Evolutionary conservation across 108 stramenopile genomes (phyloP).

Genomic region (Nitzschia sp.): DNA sequence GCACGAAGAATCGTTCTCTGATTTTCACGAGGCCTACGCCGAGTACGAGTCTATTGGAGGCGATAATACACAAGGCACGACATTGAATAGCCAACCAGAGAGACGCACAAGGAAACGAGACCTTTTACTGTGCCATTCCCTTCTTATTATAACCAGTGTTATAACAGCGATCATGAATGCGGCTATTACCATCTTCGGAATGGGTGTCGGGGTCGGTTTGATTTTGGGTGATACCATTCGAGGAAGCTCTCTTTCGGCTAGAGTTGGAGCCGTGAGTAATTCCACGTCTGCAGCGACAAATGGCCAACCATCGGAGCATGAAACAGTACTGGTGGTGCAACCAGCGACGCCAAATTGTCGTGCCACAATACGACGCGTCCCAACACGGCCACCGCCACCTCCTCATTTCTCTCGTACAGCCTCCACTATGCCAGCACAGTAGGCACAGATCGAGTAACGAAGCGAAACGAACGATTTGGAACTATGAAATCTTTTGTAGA

Average conservation of each 20-base stretch:
- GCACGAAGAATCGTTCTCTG: not conserved
- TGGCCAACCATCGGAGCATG: too few relatives aligned
- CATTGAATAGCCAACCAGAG: too few relatives aligned
- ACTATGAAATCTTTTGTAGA: too few relatives aligned
- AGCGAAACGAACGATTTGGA: too few relatives aligned
- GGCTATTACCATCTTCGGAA: conserved; percentile 39
- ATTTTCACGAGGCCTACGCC: too few relatives aligned
- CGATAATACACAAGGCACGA: too few relatives aligned
- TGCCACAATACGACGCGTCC: not conserved
- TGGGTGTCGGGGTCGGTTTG: conserved; percentile 46
- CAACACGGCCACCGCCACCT: not conserved
- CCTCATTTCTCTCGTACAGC: too few relatives aligned
- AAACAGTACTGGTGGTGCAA: not conserved
- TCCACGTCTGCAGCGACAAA: not conserved
- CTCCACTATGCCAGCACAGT: not conserved
- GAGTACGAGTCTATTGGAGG: too few relatives aligned
- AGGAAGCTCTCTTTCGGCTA: not conserved
- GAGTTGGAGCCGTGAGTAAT: not conserved
- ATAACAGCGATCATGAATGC: conserved; percentile 21
- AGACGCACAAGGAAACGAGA: not conserved
- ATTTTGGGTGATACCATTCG: conserved; percentile 43
- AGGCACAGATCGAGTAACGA: too few relatives aligned
- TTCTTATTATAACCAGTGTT: not conserved
- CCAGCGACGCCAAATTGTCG: conserved; percentile 6
- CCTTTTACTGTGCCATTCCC: not conserved